A percentile compares a stretch with the other conserved stretches of the same genome.
phyloP scores from a whole-genome alignment of 495 filamentous ascomycete genomes.

The Daldinia childiae region DNA sequence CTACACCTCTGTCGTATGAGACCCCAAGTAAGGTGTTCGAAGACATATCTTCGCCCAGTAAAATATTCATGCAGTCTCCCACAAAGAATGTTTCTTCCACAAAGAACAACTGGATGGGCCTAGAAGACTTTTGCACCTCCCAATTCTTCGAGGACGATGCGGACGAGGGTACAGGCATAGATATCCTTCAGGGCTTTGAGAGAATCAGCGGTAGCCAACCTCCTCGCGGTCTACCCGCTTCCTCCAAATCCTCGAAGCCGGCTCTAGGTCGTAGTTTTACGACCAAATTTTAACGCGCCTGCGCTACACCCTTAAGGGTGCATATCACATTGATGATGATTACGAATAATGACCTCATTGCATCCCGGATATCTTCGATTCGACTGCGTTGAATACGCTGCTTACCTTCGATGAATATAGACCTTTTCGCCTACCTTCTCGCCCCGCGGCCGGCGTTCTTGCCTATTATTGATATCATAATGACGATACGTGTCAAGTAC shows the following conservation, averaged over 20 bases:
- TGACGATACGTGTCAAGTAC: constrained; percentile 46
- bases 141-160: constrained; percentile 67
- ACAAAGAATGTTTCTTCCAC: constrained; percentile 55
- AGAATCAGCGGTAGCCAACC: constrained; percentile 74
- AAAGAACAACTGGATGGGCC: constrained; percentile 56
- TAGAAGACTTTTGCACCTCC: constrained; percentile 63
- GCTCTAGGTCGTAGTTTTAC: constrained; percentile 54
- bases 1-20: constrained; percentile 55
- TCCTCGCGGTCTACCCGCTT: constrained; percentile 38
- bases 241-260: constrained; percentile 49
- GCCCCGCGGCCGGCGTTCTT: constrained; percentile 38
- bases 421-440: constrained; percentile 38
- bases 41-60: constrained; percentile 59
- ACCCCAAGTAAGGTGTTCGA: constrained; percentile 66
- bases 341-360: constrained; percentile 45
- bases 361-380: constrained; percentile 29
- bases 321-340: constrained; percentile 35
- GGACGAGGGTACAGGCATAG: constrained; percentile 73
- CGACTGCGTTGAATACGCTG: constrained; percentile 11
- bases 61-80: constrained; percentile 69
- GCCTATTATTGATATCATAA: constrained; percentile 41
- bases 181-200: constrained; percentile 89
- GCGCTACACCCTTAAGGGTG: background rate
- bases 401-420: constrained; percentile 37
- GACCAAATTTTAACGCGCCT: constrained; percentile 51